Evolutionary conservation across 2,329 filamentous ascomycete genomes (phyloP).

Genomic region (Verticillium longisporum): DNA sequence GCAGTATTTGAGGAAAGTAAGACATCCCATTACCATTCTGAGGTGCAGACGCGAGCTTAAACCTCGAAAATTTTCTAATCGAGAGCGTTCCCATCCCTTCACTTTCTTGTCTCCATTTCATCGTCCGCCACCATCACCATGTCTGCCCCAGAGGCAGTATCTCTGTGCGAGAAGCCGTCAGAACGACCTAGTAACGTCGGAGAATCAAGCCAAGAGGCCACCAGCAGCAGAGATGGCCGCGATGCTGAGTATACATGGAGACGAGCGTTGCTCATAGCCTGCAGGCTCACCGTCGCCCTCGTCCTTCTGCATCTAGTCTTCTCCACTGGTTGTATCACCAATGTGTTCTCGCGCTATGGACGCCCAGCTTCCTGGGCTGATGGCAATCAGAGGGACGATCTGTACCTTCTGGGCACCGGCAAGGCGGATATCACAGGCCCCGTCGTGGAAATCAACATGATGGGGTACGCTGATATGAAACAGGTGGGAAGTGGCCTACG

Average conservation of each 20-base stretch:
- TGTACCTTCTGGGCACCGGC: conserved; percentile 44
- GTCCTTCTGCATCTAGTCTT: background rate
- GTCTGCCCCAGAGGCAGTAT: background rate
- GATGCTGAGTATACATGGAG: background rate
- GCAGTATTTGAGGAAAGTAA: too few species aligned
- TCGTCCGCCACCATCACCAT: too few species aligned
- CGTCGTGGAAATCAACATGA: conserved; percentile 82
- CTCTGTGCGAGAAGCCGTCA: background rate
- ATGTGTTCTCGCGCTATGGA: background rate
- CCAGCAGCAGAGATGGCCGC: background rate
- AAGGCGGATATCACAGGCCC: conserved; percentile 57
- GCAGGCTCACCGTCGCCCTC: background rate
- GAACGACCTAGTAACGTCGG: background rate
- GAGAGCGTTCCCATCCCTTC: too few species aligned
- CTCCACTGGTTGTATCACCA: background rate
- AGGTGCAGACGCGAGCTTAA: too few species aligned
- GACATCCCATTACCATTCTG: too few species aligned
- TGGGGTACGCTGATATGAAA: conserved; percentile 74
- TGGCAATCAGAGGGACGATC: conserved; percentile 19
- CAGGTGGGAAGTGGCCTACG: conserved; percentile 80
- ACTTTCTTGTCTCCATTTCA: too few species aligned
- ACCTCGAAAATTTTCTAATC: too few species aligned
- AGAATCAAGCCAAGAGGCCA: background rate
- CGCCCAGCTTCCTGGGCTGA: background rate
- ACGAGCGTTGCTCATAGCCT: background rate